Percentiles rank a stretch among this genome's conserved stretches.
phyloP scores from a whole-genome alignment of 345 rosid genomes.

The Boechera divaricarpa region DNA sequence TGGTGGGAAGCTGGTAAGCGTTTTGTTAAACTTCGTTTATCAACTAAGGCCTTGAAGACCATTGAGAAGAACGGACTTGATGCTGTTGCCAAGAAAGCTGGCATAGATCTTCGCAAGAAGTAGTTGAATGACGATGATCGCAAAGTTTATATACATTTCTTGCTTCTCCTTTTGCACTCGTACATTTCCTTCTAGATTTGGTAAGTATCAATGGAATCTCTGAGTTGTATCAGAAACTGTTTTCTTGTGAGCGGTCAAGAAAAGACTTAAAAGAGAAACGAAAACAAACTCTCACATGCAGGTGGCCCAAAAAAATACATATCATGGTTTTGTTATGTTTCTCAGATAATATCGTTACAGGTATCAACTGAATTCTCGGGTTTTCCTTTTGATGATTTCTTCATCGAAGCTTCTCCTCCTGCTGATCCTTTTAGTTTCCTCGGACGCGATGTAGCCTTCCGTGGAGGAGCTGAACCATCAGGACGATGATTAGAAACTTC shows the following conservation, averaged over 20 bases:
- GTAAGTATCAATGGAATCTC: conserved; percentile 27
- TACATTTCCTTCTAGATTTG: conserved; percentile 29
- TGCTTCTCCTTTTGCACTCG: conserved; percentile 10
- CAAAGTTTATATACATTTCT: conserved; percentile 26
- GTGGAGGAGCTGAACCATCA: conserved; percentile 45
- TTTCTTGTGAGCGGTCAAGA: conserved; percentile 18
- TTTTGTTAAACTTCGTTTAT: conserved; percentile 75
- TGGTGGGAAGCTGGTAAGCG: conserved; percentile 99
- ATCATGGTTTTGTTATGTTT: conserved; percentile 19
- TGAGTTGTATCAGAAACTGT: conserved; percentile 29
- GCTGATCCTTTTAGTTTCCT: conserved; percentile 43
- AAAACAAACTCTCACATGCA: conserved; percentile 30
- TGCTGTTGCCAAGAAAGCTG: conserved; percentile 97
- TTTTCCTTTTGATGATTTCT: conserved; percentile 40
- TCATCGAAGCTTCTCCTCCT: conserved; percentile 45
- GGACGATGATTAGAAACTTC: conserved; percentile 28
- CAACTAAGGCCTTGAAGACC: conserved; percentile 90
- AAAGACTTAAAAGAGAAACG: neutral
- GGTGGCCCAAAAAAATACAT: conserved; percentile 21
- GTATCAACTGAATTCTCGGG: conserved; percentile 40
- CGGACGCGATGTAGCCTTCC: conserved; percentile 39
- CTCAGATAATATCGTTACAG: conserved; percentile 38
- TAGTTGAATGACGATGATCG: conserved; percentile 6
- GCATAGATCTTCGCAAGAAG: conserved; percentile 80
- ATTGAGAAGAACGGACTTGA: conserved; percentile 94